Conservation (phyloP, 2,329 filamentous ascomycete species). For the Furcasterigmium furcatum region DNA sequence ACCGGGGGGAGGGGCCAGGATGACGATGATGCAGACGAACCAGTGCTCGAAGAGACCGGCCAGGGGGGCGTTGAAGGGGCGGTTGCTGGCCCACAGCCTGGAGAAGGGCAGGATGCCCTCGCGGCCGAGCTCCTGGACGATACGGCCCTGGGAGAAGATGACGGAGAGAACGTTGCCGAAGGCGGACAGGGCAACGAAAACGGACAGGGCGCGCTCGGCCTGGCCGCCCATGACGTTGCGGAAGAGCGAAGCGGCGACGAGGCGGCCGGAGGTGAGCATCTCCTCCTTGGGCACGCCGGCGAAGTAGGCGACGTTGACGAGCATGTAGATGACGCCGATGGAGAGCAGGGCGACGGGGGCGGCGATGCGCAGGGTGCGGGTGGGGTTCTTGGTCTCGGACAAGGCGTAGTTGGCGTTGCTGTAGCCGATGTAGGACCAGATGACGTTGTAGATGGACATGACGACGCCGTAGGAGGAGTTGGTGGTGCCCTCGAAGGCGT, state of each 20-base stretch:
- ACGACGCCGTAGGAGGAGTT: constrained; percentile 64
- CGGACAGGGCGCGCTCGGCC: constrained; percentile 57
- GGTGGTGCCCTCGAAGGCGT: constrained; percentile 64
- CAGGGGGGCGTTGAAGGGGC: constrained; percentile 60
- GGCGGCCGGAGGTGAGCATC: constrained; percentile 46
- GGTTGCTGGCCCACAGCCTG: constrained; percentile 59
- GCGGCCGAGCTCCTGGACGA: constrained; percentile 63
- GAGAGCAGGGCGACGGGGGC: constrained; percentile 56
- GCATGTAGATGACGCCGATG: constrained; percentile 61
- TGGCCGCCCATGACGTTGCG: constrained; percentile 49
- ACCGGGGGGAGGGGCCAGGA: constrained; percentile 64
- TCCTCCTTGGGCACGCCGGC: constrained; percentile 52
- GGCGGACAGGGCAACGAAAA: constrained; percentile 65
- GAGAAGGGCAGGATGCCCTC: constrained; percentile 66
- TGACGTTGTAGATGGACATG: constrained; percentile 69
- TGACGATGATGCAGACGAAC: constrained; percentile 61
- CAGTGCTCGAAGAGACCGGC: constrained; percentile 62
- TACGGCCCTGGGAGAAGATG: constrained; percentile 65
- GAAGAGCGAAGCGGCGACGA: constrained; percentile 53
- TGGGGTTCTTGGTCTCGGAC: constrained; percentile 63
- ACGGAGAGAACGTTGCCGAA: constrained; percentile 66
- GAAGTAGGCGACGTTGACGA: constrained; percentile 67
- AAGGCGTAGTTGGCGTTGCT: constrained; percentile 66
- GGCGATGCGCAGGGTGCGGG: constrained; percentile 62
- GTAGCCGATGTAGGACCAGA: constrained; percentile 68